These are phyloP conservation scores for Trypanosoma conorhini DNA, from an alignment of 208 protist species.

Conservation along the genomic window DNA sequence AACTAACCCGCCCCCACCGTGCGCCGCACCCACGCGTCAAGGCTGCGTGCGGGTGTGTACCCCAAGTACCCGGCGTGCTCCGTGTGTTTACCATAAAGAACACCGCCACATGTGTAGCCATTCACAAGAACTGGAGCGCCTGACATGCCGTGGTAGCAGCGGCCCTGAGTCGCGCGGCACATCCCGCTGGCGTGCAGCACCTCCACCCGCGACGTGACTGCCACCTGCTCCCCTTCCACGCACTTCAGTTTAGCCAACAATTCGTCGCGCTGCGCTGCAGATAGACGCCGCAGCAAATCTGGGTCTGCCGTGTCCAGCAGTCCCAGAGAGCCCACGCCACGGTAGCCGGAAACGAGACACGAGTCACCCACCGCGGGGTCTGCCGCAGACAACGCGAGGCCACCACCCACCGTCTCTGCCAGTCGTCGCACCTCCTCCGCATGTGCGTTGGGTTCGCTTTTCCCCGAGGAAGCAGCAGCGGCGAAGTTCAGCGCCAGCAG, in stretches of 20 bases:
- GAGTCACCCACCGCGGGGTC: slow-evolving; percentile 4
- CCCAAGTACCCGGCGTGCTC: slow-evolving; percentile 43
- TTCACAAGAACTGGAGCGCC: slow-evolving; percentile 53
- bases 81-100: slow-evolving; percentile 75
- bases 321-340: slow-evolving; percentile 56
- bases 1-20: slow-evolving; percentile 1
- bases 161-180: slow-evolving; percentile 37
- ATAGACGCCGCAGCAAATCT: slow-evolving; percentile 54
- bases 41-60: slow-evolving; percentile 51
- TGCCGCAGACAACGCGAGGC: slow-evolving; percentile 7
- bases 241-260: slow-evolving; percentile 51
- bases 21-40: slow-evolving; percentile 37
- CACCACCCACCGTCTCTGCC: slow-evolving; percentile 5
- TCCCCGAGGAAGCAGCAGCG: not conserved
- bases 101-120: slow-evolving; percentile 41
- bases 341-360: slow-evolving; percentile 48
- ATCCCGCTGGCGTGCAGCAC: slow-evolving; percentile 53
- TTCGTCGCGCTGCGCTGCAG: slow-evolving; percentile 43
- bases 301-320: slow-evolving; percentile 79
- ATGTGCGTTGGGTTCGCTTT: not conserved
- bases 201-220: slow-evolving; percentile 26
- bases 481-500: slow-evolving; percentile 30
- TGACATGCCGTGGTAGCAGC: slow-evolving; percentile 85
- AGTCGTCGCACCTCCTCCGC: not conserved
- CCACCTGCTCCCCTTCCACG: slow-evolving; percentile 66